Percentiles rank a stretch among this genome's conserved stretches.
phyloP scores from a whole-genome alignment of 2,329 filamentous ascomycete species.

The Paecilomyces fulvus region DNA sequence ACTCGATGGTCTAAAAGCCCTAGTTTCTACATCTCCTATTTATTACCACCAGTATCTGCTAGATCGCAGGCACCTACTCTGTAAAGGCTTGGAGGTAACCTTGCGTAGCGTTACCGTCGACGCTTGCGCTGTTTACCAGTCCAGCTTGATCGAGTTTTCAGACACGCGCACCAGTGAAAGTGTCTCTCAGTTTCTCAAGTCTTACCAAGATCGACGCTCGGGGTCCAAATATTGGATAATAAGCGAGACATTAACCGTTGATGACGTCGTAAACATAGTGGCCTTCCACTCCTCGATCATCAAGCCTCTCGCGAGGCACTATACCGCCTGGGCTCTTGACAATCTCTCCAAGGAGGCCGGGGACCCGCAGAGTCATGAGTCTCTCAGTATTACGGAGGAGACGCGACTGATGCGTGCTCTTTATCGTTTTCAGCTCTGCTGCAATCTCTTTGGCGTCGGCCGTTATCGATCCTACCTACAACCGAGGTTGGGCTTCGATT shows the following conservation, averaged over 20 bases:
- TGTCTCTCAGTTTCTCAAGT: background rate
- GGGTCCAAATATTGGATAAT: background rate
- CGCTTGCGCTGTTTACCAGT: slow-evolving; percentile 2
- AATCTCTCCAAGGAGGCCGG: slow-evolving; percentile 2
- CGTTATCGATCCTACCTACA: background rate
- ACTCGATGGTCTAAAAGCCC: slow-evolving; percentile 9
- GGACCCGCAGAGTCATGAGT: background rate
- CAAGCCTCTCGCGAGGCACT: slow-evolving; percentile 5
- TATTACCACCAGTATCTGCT: slow-evolving; percentile 18
- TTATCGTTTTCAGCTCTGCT: slow-evolving; percentile 8
- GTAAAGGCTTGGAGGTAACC: slow-evolving; percentile 7
- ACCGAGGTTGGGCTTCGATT: background rate
- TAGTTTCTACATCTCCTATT: slow-evolving; percentile 17
- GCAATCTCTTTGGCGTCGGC: slow-evolving; percentile 5
- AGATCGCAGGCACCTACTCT: slow-evolving; percentile 13
- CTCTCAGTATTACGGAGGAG: slow-evolving; percentile 6
- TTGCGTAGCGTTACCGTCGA: slow-evolving; percentile 11
- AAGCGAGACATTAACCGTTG: background rate
- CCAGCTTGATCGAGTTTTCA: background rate
- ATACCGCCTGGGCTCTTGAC: slow-evolving; percentile 4
- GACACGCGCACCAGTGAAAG: background rate
- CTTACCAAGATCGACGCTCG: background rate
- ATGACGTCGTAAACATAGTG: background rate
- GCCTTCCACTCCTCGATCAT: slow-evolving; percentile 9
- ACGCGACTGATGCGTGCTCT: slow-evolving; percentile 7